These are phyloP conservation scores for Gentiana straminea DNA, from an alignment of 257 asterid species.

Conservation along the genomic window DNA sequence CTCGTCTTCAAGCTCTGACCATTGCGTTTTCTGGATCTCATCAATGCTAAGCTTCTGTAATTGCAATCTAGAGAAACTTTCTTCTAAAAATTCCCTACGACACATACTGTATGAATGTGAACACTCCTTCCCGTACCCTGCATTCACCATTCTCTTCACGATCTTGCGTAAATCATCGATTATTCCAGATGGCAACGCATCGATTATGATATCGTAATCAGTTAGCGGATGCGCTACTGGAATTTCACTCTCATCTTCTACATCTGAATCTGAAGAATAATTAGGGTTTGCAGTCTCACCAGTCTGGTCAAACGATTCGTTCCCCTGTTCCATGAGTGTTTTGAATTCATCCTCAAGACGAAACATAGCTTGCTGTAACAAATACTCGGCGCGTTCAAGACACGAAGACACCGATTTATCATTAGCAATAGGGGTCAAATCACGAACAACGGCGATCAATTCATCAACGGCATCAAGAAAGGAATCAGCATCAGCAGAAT, in stretches of 20 bases:
- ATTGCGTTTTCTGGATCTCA: slow-evolving; percentile 80
- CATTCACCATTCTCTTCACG: slow-evolving; percentile 88
- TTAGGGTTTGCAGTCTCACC: slow-evolving; percentile 28
- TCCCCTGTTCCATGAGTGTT: slow-evolving; percentile 53
- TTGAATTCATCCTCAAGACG: slow-evolving; percentile 80
- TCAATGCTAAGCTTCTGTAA: slow-evolving; percentile 81
- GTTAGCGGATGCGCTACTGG: slow-evolving; percentile 82
- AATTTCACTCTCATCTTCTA: slow-evolving; percentile 45
- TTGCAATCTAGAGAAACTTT: slow-evolving; percentile 82
- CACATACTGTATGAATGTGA: slow-evolving; percentile 73
- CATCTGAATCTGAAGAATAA: slow-evolving; percentile 48
- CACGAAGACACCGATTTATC: slow-evolving; percentile 57
- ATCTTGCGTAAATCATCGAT: slow-evolving; percentile 71
- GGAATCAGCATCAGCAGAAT: slow-evolving; percentile 40
- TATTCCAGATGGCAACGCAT: slow-evolving; percentile 70
- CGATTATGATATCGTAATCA: slow-evolving; percentile 69
- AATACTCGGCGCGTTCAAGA: slow-evolving; percentile 84
- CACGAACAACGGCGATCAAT: slow-evolving; percentile 41
- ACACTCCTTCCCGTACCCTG: slow-evolving; percentile 83
- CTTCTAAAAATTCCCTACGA: slow-evolving; percentile 83
- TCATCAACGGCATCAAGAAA: slow-evolving; percentile 60
- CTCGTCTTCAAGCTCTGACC: slow-evolving; percentile 83
- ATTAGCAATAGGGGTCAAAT: slow-evolving; percentile 61
- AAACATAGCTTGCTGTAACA: slow-evolving; percentile 86
- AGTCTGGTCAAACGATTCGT: slow-evolving; percentile 53